phyloP scores from a whole-genome alignment of 192 early-diverging fungal genomes.

The Mortierella alpina region DNA sequence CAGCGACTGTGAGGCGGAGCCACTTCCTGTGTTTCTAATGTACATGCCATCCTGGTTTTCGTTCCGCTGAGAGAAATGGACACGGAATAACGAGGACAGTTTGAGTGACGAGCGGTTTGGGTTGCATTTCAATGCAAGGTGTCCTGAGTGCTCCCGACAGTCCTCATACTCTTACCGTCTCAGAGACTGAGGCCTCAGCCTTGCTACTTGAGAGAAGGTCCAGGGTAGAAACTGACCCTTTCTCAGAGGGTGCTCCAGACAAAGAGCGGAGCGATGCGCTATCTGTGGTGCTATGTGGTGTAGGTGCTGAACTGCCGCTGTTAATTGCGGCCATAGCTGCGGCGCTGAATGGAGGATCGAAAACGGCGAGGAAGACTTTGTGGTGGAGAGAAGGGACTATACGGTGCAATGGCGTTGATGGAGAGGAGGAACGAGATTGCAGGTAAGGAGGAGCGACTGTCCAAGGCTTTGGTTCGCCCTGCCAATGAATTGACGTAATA shows the following conservation, averaged over 20 bases:
- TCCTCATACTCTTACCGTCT: slow-evolving; percentile 9
- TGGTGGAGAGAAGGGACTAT: too few relatives aligned
- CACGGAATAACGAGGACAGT: background rate
- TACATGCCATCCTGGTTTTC: background rate
- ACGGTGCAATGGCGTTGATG: too few relatives aligned
- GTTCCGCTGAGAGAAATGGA: background rate
- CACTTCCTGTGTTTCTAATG: background rate
- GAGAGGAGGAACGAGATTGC: too few relatives aligned
- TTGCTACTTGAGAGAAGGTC: slow-evolving; percentile 14
- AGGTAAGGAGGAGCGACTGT: too few relatives aligned
- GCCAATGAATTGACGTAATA: too few relatives aligned
- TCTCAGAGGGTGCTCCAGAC: slow-evolving; percentile 8
- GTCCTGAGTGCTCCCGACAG: too few relatives aligned
- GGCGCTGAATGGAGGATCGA: too few relatives aligned
- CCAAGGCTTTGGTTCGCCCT: too few relatives aligned
- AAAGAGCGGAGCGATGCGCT: background rate
- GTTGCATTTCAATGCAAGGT: too few relatives aligned
- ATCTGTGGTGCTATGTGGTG: background rate
- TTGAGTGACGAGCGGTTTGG: background rate
- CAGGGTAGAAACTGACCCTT: background rate
- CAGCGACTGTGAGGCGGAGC: slow-evolving; percentile 31
- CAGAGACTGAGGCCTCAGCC: slow-evolving; percentile 14
- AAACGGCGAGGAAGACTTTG: too few relatives aligned
- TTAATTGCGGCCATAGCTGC: too few relatives aligned
- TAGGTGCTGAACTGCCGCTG: background rate